Evolutionary conservation across 371 early-diverging fungal species (phyloP).

Genomic region (Umbelopsis sp.): DNA sequence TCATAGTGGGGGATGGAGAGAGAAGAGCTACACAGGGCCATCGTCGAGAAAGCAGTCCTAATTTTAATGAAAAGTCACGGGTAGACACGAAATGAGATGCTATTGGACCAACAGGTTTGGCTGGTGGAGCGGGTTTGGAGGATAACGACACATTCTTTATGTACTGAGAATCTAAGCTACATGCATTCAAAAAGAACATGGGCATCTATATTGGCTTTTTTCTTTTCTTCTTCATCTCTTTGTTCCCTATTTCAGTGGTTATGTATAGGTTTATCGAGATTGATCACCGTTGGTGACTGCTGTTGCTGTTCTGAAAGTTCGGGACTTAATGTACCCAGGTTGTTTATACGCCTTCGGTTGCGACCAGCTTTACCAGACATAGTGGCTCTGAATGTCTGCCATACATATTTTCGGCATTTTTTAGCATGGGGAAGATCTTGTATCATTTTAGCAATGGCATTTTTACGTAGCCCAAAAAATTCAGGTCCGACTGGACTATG

Average conservation of each 20-base stretch:
- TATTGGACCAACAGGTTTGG: neutral
- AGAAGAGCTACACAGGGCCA: neutral
- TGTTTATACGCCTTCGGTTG: slow-evolving; percentile 7
- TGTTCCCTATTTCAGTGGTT: neutral
- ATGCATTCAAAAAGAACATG: no score
- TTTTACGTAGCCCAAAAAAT: slow-evolving; percentile 85
- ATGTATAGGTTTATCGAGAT: slow-evolving; percentile 6
- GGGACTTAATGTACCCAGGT: neutral
- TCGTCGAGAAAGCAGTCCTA: slow-evolving; percentile 11
- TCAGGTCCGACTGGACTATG: slow-evolving; percentile 88
- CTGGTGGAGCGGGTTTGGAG: no score
- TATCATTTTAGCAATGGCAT: slow-evolving; percentile 84
- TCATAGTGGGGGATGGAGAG: neutral
- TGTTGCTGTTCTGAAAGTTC: neutral
- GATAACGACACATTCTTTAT: no score
- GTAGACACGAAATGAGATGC: slow-evolving; percentile 15
- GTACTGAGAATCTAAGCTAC: no score
- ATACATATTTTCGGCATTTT: slow-evolving; percentile 73
- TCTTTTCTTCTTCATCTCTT: no score
- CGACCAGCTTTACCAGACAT: slow-evolving; percentile 17
- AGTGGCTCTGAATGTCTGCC: slow-evolving; percentile 62
- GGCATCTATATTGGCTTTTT: no score
- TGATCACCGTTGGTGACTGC: neutral
- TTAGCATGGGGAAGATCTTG: slow-evolving; percentile 82
- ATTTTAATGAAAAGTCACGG: slow-evolving; percentile 9